Conservation (phyloP, 352 stramenopile species). For the Paralagenidium karlingii region DNA sequence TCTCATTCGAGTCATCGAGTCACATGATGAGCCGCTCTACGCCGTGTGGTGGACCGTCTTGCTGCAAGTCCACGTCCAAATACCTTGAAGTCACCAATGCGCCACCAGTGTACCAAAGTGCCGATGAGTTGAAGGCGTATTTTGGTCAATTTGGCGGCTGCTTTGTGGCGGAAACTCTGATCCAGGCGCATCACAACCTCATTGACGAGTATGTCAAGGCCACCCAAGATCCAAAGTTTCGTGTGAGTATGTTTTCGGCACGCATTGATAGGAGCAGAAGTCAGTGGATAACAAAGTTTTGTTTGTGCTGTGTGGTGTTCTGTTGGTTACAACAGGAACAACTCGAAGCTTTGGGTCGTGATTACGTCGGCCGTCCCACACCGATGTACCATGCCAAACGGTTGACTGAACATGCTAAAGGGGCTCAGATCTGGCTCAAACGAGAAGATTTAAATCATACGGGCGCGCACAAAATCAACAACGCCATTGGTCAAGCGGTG, state of each 20-base stretch:
- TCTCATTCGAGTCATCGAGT: too few relatives aligned
- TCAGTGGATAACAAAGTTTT: background rate
- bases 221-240: conserved; percentile 92
- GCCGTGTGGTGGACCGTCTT: background rate
- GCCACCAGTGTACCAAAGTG: conserved; percentile 48
- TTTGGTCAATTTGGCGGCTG: conserved; percentile 93
- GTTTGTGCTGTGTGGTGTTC: too few relatives aligned
- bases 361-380: conserved; percentile 89
- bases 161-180: conserved; percentile 97
- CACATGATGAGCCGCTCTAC: too few relatives aligned
- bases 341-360: conserved; percentile 91
- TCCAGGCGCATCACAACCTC: conserved; percentile 94
- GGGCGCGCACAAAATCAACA: conserved; percentile 99
- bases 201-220: conserved; percentile 88
- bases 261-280: background rate
- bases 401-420: conserved; percentile 87
- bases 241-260: conserved; percentile 5
- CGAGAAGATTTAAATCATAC: conserved; percentile 97
- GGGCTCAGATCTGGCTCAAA: conserved; percentile 97
- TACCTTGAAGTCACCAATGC: conserved; percentile 67
- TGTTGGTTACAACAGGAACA: conserved; percentile 84
- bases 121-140: conserved; percentile 61
- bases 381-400: conserved; percentile 95
- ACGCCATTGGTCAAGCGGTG: conserved; percentile 94
- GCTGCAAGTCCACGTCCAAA: background rate